phyloP scores from a whole-genome alignment of 805 yeast genomes.

The Cyberlindnera sargentensis region DNA sequence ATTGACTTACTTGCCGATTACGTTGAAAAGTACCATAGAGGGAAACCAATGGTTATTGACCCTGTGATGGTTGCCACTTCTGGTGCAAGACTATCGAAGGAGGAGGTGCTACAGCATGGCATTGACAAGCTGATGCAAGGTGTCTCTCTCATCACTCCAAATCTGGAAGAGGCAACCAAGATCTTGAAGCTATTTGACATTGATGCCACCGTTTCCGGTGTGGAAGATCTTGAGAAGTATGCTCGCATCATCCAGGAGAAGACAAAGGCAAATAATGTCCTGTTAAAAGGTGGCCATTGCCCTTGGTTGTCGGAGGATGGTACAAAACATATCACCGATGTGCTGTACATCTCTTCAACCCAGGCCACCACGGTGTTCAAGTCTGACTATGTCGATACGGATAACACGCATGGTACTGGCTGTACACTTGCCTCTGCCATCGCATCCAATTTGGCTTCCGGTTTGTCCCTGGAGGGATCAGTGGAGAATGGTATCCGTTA shows the following conservation, averaged over 20 bases:
- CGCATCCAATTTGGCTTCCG: conserved; percentile 65
- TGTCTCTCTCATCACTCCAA: conserved; percentile 69
- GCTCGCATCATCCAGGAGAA: conserved; percentile 33
- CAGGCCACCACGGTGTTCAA: conserved; percentile 28
- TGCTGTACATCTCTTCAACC: conserved; percentile 35
- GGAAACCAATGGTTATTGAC: conserved; percentile 52
- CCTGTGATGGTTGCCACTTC: conserved; percentile 84
- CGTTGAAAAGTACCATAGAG: conserved; percentile 27
- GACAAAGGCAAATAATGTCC: conserved; percentile 42
- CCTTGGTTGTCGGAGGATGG: conserved; percentile 34
- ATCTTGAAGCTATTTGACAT: conserved; percentile 29
- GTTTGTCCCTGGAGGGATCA: conserved; percentile 38
- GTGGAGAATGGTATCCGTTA: conserved; percentile 53
- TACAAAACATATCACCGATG: conserved; percentile 37
- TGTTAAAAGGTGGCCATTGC: conserved; percentile 78
- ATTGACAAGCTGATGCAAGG: conserved; percentile 39
- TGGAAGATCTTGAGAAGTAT: conserved; percentile 34
- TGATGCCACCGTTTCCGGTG: conserved; percentile 21
- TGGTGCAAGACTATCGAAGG: conserved; percentile 52
- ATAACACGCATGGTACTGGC: conserved; percentile 83
- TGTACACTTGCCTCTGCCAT: conserved; percentile 81
- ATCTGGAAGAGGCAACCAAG: conserved; percentile 54
- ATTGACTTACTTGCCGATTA: conserved; percentile 49
- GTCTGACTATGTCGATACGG: conserved; percentile 39
- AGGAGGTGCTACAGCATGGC: conserved; percentile 36